Evolutionary conservation across 2,329 filamentous ascomycete species (phyloP).

Genomic region (Penicillium paneum): DNA sequence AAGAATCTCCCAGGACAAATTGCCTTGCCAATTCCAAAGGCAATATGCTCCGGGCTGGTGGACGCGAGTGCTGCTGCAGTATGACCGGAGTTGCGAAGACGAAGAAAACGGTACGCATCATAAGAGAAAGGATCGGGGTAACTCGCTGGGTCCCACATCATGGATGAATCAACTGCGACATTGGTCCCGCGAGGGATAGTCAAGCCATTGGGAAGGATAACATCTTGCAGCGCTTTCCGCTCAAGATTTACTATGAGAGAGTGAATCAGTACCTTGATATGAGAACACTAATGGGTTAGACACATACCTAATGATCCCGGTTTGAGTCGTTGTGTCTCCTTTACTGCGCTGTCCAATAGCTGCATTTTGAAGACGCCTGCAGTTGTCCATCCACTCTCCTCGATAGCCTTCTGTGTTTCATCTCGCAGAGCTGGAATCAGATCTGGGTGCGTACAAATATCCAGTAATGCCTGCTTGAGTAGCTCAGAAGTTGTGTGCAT

Average conservation of each 20-base stretch:
- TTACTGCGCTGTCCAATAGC: conserved; percentile 18
- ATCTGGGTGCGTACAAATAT: not conserved
- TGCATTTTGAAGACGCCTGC: conserved; percentile 20
- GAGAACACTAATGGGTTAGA: not conserved
- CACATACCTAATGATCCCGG: conserved; percentile 1
- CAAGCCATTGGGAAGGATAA: not conserved
- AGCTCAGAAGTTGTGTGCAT: conserved; percentile 15
- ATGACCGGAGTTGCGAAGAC: not conserved
- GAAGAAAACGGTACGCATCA: not conserved
- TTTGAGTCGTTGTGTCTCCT: conserved; percentile 16
- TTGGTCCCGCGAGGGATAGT: not conserved
- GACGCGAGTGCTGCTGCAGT: not conserved
- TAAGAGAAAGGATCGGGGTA: not conserved
- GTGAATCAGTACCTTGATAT: not conserved
- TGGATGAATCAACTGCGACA: not conserved
- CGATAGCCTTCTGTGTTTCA: conserved; percentile 6
- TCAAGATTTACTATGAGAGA: not conserved
- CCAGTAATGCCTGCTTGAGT: not conserved
- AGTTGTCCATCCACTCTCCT: conserved; percentile 7
- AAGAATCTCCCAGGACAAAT: conserved; percentile 33
- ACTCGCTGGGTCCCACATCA: not conserved
- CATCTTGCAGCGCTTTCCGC: not conserved
- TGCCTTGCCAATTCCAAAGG: conserved; percentile 27
- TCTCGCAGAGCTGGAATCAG: not conserved
- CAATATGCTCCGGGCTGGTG: conserved; percentile 1